Percentiles rank a stretch among this genome's conserved stretches.
Evolutionary conservation across 2,329 filamentous ascomycete genomes (phyloP).

Genomic region (Dichotomopilus funicola): DNA sequence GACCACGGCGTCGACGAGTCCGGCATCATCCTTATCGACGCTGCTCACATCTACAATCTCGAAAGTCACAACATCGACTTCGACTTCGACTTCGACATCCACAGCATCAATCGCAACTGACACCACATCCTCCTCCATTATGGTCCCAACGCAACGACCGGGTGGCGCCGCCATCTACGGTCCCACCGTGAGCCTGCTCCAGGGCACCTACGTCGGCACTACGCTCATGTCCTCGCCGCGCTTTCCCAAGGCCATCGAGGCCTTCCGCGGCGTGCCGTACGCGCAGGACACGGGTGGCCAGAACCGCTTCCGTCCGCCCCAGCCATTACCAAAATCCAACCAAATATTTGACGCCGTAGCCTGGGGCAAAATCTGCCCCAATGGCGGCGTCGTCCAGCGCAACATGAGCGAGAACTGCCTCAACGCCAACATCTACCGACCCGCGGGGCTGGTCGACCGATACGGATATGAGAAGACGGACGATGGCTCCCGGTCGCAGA

Average conservation of each 20-base stretch:
- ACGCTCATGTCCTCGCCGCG: slow-evolving; percentile 22
- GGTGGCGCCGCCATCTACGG: neutral
- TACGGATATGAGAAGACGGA: slow-evolving; percentile 18
- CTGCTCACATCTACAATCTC: neutral
- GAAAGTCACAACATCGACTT: neutral
- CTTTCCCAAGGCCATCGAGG: slow-evolving; percentile 37
- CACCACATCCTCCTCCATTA: neutral
- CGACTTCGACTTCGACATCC: neutral
- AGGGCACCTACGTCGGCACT: slow-evolving; percentile 37
- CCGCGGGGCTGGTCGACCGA: slow-evolving; percentile 26
- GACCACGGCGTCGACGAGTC: too few species aligned
- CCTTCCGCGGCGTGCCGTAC: slow-evolving; percentile 45
- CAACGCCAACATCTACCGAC: slow-evolving; percentile 45
- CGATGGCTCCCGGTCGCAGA: neutral
- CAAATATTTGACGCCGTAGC: slow-evolving; percentile 29
- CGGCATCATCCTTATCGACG: too few species aligned
- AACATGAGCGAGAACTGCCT: slow-evolving; percentile 44
- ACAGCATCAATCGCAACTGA: neutral
- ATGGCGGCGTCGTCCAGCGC: slow-evolving; percentile 24
- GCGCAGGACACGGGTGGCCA: slow-evolving; percentile 35
- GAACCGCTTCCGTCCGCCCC: slow-evolving; percentile 42
- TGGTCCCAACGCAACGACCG: neutral
- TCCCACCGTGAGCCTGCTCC: slow-evolving; percentile 29
- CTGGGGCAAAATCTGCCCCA: slow-evolving; percentile 36
- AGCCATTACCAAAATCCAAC: slow-evolving; percentile 24